Base-by-base conservation (phyloP, 805 yeast species). In the Schizosaccharomyces osmophilus region DNA sequence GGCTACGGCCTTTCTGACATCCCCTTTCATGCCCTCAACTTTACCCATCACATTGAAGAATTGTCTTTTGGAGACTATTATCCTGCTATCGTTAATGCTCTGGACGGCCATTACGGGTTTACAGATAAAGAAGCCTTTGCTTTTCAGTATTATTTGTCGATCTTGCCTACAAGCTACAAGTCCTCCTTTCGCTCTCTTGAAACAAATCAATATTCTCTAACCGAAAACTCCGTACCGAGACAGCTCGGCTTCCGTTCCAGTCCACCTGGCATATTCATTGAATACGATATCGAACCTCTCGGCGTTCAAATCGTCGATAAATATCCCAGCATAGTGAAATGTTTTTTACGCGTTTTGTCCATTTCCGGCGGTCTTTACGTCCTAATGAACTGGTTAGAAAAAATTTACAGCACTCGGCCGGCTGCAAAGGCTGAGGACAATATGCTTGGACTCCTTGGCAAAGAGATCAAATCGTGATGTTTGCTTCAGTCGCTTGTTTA, bases 21-120 rank as follows among this genome's bases (percentile, higher is more conserved):
- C 17, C 42, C 61, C 22, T 19, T 26, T 36, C 61, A 63, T 48
- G 72, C 77, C 26, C 72, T 86, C 63, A 85, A 90, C 68, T 84
- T 90, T 69, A 79, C 95, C 0, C 98, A 93, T 71, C 80, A 81
- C 4, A 83, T 93, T 63, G 79, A 80, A 63, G 97, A 90, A 70
- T 80, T 88, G 64, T 87, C 97, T 11, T 90, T 83, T 72, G 98
- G 98, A 15, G 86, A 81, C 45, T 88, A 84, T 71, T 88, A 81
- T 68, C 97, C 98, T 2, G 84, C 79, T 66, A 76, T 89, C 64
- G 78, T 83, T 66, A 90, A 90, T 68, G 95, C 96, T n/a, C 76
- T 93, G 64, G 97, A 93, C 70, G 76, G 76, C 59, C 83, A 90
- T 0, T 84, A 81, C 0, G 79, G 82, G 65, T 62, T 71, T 24